Conservation (phyloP, 768 basidiomycete species). For the Glaciozyma martinii region DNA sequence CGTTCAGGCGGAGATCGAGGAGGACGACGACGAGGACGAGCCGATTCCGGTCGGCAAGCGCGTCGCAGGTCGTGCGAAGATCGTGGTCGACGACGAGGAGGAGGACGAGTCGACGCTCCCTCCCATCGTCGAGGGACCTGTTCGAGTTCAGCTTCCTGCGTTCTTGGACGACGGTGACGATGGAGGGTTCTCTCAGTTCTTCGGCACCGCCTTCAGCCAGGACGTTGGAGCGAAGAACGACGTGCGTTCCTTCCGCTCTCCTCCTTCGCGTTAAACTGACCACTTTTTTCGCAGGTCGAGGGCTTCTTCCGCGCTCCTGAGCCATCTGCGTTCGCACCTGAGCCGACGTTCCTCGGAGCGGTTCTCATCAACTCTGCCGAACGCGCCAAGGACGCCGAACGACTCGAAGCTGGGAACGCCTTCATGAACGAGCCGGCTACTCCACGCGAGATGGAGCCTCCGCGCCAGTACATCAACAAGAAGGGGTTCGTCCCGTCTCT, state of each 20-base stretch:
- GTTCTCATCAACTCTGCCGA: constrained; percentile 21
- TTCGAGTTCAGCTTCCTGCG: constrained; percentile 6
- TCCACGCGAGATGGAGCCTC: constrained; percentile 15
- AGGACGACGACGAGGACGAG: constrained; percentile 9
- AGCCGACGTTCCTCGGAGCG: constrained; percentile 13
- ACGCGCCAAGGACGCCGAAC: constrained; percentile 19
- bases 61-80: background rate
- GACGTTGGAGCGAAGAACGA: constrained; percentile 8
- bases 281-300: constrained; percentile 3
- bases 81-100: constrained; percentile 2
- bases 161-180: constrained; percentile 7
- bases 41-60: constrained; percentile 1
- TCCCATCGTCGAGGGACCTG: background rate
- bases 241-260: background rate
- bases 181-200: constrained; percentile 30
- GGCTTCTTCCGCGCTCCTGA: constrained; percentile 20
- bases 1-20: background rate
- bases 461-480: constrained; percentile 29
- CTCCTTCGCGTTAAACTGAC: background rate
- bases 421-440: constrained; percentile 21
- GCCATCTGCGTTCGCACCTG: background rate
- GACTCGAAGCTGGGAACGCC: constrained; percentile 17
- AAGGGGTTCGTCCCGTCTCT: constrained; percentile 10
- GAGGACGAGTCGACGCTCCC: background rate
- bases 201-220: constrained; percentile 28